Percentiles rank a stretch among this genome's conserved stretches.
Conservation (phyloP, 768 basidiomycete genomes). For the Clitopilus hobsonii region DNA sequence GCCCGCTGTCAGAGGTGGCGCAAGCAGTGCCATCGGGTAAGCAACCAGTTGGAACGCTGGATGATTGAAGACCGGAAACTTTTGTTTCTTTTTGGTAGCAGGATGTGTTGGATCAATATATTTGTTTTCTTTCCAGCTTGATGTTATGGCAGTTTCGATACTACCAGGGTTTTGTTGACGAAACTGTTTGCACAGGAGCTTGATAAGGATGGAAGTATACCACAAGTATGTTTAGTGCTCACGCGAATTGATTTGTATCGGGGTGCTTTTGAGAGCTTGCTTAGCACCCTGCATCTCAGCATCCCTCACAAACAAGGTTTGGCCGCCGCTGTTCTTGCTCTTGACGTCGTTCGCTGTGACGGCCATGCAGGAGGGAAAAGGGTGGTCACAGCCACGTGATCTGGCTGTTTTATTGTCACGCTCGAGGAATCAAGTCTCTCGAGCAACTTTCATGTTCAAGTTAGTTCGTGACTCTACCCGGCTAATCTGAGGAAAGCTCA, state of each 20-base stretch:
- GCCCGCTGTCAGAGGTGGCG: no score
- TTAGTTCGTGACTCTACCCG: no score
- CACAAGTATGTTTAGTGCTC: constrained; percentile 3
- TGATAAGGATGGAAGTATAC: not conserved
- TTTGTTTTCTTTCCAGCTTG: not conserved
- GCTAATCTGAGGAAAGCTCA: no score
- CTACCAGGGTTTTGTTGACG: constrained; percentile 35
- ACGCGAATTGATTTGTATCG: constrained; percentile 31
- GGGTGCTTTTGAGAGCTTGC: constrained; percentile 25
- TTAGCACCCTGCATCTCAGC: constrained; percentile 27
- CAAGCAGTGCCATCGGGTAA: constrained; percentile 26
- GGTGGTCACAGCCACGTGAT: no score
- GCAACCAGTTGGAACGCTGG: constrained; percentile 20
- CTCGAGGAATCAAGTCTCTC: no score
- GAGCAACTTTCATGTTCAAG: no score
- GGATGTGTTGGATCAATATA: constrained; percentile 28
- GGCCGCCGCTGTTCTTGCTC: not conserved
- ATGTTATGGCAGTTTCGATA: constrained; percentile 12
- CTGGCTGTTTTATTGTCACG: no score
- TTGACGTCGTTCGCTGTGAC: not conserved
- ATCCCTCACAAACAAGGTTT: no score
- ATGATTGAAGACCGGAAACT: constrained; percentile 12
- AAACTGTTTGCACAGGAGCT: constrained; percentile 22
- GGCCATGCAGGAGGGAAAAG: no score
- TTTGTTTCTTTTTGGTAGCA: constrained; percentile 2